Evolutionary conservation across 805 yeast species (phyloP), one percentile per base, ranked within the genome.

Genomic region (Crinitomyces ghanaensis): DNA sequence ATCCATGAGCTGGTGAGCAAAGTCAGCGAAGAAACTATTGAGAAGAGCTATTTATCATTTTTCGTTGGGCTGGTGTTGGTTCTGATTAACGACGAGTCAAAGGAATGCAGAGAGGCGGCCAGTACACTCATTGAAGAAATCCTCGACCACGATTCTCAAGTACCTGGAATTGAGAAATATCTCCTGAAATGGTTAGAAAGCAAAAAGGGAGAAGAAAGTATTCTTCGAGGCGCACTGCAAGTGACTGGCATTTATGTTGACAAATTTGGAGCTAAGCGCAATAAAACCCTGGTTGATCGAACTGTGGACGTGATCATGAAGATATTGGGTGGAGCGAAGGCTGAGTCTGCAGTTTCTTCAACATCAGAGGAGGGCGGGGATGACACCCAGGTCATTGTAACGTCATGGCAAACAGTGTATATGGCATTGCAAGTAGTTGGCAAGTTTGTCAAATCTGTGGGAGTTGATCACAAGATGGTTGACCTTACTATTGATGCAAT

Each of bases 21-120:
- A 49, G 68, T 85, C 2, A 71, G 77, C 3, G 54, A 63, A 5
- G 77, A 72, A 1, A 37, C 42, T 8, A 54, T 82, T 28, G 26
- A 38, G 12, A 59, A 65, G 5, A 43, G 49, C 4, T 46, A 46
- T 13, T 62, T 82, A 0, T 76, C 94, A 2, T 81, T 86, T 48
- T 91, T 84, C 50, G 78, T 86, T 31, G 82, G 85, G 0, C 62
- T 91, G 36, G 75, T 93, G 1, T 74, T 80, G 51, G 78, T 81
- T 15, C 57, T 81, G 11, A 76, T 80, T 20, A 72, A 80, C 32
- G 98, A 91, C 51, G 79, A 79, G 32, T 66, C 80, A 4, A 61
- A 77, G 5, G 74, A 70, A 38, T 86, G 96, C 50, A 72, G 94
- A 38, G 93, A 82, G 49, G 77, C 77, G 79, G 83, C 96, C 0